phyloP scores from a whole-genome alignment of 257 asterid species.

The Coffea eugenioides region DNA sequence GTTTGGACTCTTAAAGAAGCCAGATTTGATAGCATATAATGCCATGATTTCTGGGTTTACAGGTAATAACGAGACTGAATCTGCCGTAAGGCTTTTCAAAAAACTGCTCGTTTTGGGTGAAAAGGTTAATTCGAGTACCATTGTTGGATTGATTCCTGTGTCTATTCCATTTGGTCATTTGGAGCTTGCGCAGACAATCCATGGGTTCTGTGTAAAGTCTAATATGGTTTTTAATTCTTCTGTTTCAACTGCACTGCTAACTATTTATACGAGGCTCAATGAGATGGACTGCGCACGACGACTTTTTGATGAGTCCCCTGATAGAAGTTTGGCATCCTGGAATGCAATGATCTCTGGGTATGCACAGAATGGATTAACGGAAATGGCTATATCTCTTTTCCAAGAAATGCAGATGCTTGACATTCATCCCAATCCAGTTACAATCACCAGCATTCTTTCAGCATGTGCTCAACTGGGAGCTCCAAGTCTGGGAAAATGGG shows the following conservation, averaged over 20 bases:
- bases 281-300: constrained; percentile 61
- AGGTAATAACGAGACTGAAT: constrained; percentile 41
- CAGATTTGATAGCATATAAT: constrained; percentile 73
- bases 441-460: constrained; percentile 77
- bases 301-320: constrained; percentile 65
- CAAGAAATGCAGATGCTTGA: constrained; percentile 77
- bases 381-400: constrained; percentile 68
- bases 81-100: constrained; percentile 54
- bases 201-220: constrained; percentile 59
- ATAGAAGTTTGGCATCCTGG: constrained; percentile 76
- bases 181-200: constrained; percentile 52
- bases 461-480: constrained; percentile 93
- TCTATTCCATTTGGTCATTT: constrained; percentile 69
- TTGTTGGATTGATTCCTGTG: constrained; percentile 77
- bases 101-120: constrained; percentile 48
- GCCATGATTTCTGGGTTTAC: constrained; percentile 77
- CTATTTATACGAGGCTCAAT: constrained; percentile 67
- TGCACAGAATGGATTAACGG: constrained; percentile 79
- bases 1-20: constrained; percentile 54
- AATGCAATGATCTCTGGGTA: constrained; percentile 94
- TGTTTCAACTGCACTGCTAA: constrained; percentile 73
- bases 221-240: constrained; percentile 46
- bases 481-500: constrained; percentile 76
- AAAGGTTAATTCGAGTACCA: constrained; percentile 59
- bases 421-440: constrained; percentile 72